Evolutionary conservation across 2,329 filamentous ascomycete genomes (phyloP), one percentile per base, ranked within the genome.

Genomic region (Phialophora chinensis): DNA sequence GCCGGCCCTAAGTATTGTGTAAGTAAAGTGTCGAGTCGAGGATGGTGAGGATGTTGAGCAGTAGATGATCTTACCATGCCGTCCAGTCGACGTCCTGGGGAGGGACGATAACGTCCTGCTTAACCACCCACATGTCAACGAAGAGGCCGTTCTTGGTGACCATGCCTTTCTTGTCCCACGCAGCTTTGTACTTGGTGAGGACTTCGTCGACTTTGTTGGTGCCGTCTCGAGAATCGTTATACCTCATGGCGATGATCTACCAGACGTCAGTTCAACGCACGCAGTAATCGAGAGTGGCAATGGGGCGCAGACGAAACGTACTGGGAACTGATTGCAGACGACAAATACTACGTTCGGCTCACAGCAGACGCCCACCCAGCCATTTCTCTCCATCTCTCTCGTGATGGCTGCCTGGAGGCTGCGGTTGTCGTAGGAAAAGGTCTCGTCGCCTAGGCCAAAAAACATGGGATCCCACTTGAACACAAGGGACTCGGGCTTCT

Each of bases 281-380:
- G 33, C 10, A 35, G 57, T 31, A 44, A 35, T 59, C 27, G n/a
- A 50, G 35, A 52, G 49, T 59, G 38, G n/a, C 44, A 59, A 20
- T 17, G 47, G 4, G 31, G 12, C 20, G 62, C 25, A 29, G 66
- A 33, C 14, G 10, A 14, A 20, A 54, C 72, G 49, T 72, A 79
- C 78, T 2, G 78, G 79, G 72, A 82, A 82, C 63, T 81, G 80
- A 67, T 81, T 81, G 71, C 79, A 81, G 53, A 79, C 75, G 68
- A 71, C 62, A 56, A 70, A 70, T 25, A 70, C 60, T 8, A 65
- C 63, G 69, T 81, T 82, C 1, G 79, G 80, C 71, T 81, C 80
- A 65, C 79, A 82, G 56, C 79, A 82, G 1, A 79, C 79, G 0
- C 80, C 79, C 1, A 80, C 67, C 78, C 78, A 82, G 0, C 70